These are phyloP conservation scores for Coemansia sp. DNA, from an alignment of 192 early-diverging fungal species.

Conservation along the genomic window DNA sequence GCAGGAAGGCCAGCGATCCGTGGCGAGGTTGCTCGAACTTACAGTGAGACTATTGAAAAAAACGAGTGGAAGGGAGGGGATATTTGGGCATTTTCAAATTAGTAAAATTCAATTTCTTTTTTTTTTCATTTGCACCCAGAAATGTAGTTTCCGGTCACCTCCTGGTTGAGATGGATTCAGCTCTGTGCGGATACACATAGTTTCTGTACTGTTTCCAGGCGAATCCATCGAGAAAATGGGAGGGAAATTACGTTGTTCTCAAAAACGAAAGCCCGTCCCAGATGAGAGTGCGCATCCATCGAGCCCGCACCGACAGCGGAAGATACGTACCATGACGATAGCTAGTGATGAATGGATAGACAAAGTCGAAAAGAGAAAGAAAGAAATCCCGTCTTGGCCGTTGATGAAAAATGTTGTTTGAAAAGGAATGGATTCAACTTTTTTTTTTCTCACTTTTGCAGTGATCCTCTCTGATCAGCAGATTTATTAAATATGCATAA, in stretches of 20 bases:
- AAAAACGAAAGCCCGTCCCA: background rate
- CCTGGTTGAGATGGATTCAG: conserved; percentile 2
- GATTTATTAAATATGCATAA: too few relatives aligned
- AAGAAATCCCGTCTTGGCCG: background rate
- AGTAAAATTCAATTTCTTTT: background rate
- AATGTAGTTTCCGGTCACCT: too few relatives aligned
- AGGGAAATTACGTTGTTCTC: too few relatives aligned
- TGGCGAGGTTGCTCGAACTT: conserved; percentile 99
- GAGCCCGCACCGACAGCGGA: background rate
- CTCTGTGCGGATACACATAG: background rate
- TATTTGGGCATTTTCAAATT: too few relatives aligned
- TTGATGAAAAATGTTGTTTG: too few relatives aligned
- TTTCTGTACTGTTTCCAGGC: too few relatives aligned
- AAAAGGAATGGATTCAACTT: background rate
- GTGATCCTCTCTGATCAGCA: too few relatives aligned
- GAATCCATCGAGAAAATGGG: too few relatives aligned
- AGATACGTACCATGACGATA: conserved; percentile 37
- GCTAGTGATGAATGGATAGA: conserved; percentile 6
- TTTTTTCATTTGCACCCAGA: too few relatives aligned
- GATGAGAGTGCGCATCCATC: conserved; percentile 17
- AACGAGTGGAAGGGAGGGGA: too few relatives aligned
- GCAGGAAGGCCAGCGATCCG: conserved; percentile 69
- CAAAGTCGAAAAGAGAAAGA: conserved; percentile 1
- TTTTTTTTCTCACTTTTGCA: too few relatives aligned
- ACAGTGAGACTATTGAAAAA: conserved; percentile 72